Evolutionary conservation across 2,329 filamentous ascomycete species (phyloP), one percentile per base, ranked within the genome.

Genomic region (Colletotrichum chlorophyti): DNA sequence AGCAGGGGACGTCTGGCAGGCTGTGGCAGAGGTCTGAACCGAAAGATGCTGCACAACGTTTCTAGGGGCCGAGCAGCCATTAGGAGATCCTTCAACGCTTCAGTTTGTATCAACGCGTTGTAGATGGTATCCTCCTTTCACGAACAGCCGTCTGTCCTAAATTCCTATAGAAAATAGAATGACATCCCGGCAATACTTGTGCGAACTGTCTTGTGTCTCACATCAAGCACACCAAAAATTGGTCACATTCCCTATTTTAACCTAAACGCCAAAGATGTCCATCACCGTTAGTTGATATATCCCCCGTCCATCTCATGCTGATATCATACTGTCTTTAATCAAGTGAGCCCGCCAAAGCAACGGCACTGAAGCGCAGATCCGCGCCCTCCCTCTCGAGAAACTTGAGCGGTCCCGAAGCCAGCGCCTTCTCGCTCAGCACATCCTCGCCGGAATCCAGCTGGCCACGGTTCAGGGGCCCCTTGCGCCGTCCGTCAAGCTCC

Each of bases 401-500:
- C 72, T 79, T 81, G 35, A 84, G 67, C 37, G 79, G 79, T 1
- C 93, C 93, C 67, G 92, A 72, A 27, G 87, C 80, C 67, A 97
- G 74, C 8, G 91, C 93, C 72, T 84, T 87, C 54, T 89, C 82
- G 70, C 91, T 92, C 65, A 93, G 72, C 50, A 91, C 86, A 73
- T 94, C 90, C 71, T 93, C 90, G 32, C 80, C 79, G 1, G 74
- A 73, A 0, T 67, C 78, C 49, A 93, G 71, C 38, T 74, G 68
- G 0, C 88, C 89, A 21, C 83, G 72, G 35, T 75, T 70, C 26
- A 87, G 75, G 7, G 84, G 84, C 0, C 84, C 84, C 71, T 84
- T 86, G 53, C 81, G 69, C 47, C 83, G 74, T 3, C 84, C 84
- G 65, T 87, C 84, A 10, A 87, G 77, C 76, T 87, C 84, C 82